Evolutionary conservation across 2,329 filamentous ascomycete species (phyloP), one percentile per base, ranked within the genome.

Genomic region (Botryotinia calthae): DNA sequence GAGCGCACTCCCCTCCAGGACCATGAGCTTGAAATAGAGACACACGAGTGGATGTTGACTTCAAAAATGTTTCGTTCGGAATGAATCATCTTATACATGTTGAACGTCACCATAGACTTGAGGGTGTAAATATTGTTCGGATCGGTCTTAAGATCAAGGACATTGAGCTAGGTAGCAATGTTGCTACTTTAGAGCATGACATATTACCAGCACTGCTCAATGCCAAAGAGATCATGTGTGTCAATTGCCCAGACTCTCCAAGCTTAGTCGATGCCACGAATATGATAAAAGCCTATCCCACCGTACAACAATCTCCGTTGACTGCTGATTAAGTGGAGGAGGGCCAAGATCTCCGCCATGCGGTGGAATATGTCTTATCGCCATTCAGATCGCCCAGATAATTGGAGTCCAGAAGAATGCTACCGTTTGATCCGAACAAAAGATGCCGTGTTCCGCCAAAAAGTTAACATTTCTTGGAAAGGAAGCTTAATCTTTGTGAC

Each of bases 101-200:
- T 59, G 70, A 66, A 14, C 22, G n/a, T 18, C 51, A 42, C 2
- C 31, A 76, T 8, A 72, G 75, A 7, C n/a, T 42, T 7, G 75
- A 77, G n/a, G 68, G 31, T 54, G 22, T 34, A 34, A 74, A 76
- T 20, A 28, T 74, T 25, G 54, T 77, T 37, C 74, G 72, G 20
- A 37, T 76, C 51, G 73, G 75, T 20, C 42, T 51, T 12, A 65
- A 59, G 28, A 71, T 71, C 1, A 67, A 59, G 72, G 34, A 44
- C 6, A 44, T 72, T 56, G 44, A 59, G 22, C 56, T 58, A n/a
- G 76, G 75, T 7, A 76, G 76, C 69, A 71, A 72, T 68, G 73
- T 76, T 0, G 82, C 82, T 44, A 28, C 51, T 10, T 82, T 83
- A 5, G 85, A 85, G 1, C 82, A 82, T 72, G 83, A 87, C 72